Base-by-base conservation (phyloP, 2,329 filamentous ascomycete genomes). In the Tothia fuscella region DNA sequence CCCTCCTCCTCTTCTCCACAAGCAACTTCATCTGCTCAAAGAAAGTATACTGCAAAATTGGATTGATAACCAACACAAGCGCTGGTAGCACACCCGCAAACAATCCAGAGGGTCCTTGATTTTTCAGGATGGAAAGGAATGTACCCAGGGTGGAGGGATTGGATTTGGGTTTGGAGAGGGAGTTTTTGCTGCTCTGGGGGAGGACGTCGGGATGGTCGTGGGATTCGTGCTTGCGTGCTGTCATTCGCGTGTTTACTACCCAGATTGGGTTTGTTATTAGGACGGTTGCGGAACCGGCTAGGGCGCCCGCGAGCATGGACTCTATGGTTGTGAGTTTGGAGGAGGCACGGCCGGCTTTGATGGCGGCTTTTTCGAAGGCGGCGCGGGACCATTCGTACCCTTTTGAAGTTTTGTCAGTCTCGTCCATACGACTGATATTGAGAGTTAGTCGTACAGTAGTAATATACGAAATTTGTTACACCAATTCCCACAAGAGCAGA, bases 391-490 rank as follows among this genome's bases (percentile, higher is more conserved):
- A 98, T 68, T 98, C 91, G 65, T 96, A 98, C 89, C n/a, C n/a
- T n/a, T n/a, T n/a, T n/a, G n/a, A n/a, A n/a, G n/a, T n/a, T n/a
- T n/a, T n/a, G n/a, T n/a, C n/a, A n/a, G n/a, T n/a, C n/a, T n/a
- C n/a, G n/a, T n/a, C 76, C 68, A n/a, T n/a, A n/a, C n/a, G n/a
- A n/a, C n/a, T n/a, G n/a, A 46, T 57, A 25, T 51, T 71, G n/a
- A n/a, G n/a, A n/a, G n/a, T n/a, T n/a, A n/a, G n/a, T n/a, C n/a
- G n/a, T n/a, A n/a, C 85, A 98, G 72, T 96, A 98, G 68, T 98
- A 98, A 72, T 98, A 98, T 36, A 98, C 89, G 60, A 98, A 98
- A 70, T 98, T 98, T 54, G 91, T 98, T 52, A 98, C 80, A 62
- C 83, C 91, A 68, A 98, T 96, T 60, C 91, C 91, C 62, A 98